These are phyloP conservation scores for Podospora pseudopauciseta DNA, from an alignment of 495 filamentous ascomycete species.

Conservation along the genomic window DNA sequence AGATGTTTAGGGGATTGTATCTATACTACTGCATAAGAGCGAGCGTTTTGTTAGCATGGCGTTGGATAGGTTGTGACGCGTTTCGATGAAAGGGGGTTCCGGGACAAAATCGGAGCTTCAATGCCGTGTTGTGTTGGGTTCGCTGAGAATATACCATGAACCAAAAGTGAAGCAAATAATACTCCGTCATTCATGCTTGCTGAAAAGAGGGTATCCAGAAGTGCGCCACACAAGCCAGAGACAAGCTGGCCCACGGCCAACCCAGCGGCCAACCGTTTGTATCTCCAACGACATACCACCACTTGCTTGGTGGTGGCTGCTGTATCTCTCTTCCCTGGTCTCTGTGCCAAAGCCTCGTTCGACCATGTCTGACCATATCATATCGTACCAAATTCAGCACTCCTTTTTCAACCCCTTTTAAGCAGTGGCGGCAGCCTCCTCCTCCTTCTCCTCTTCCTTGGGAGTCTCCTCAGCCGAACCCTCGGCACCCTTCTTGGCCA, in stretches of 20 bases:
- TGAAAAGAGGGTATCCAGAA: not conserved
- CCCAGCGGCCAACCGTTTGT: not conserved
- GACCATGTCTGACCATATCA: not conserved
- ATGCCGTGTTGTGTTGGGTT: not conserved
- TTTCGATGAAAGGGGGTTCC: slow-evolving; percentile 35
- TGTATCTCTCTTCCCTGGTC: not conserved
- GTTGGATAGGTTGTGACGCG: not conserved
- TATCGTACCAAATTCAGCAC: not conserved
- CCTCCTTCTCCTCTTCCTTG: not conserved
- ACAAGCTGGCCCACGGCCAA: not conserved
- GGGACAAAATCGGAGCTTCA: slow-evolving; percentile 25
- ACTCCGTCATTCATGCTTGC: not conserved
- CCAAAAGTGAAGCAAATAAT: not conserved
- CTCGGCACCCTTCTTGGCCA: slow-evolving; percentile 32
- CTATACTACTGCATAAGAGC: not conserved
- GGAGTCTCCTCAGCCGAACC: not conserved
- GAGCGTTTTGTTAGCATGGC: not conserved
- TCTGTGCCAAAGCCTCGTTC: not conserved
- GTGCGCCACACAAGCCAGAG: not conserved
- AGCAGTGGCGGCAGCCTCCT: not conserved
- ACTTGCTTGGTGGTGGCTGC: not conserved
- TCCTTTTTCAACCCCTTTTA: not conserved
- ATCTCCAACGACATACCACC: not conserved
- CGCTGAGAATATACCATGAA: no score
- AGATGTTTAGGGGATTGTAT: not conserved